Evolutionary conservation across 139 green algal genomes (phyloP), one percentile per base, ranked within the genome.

Genomic region (Pseudopediastrum boryanum): DNA sequence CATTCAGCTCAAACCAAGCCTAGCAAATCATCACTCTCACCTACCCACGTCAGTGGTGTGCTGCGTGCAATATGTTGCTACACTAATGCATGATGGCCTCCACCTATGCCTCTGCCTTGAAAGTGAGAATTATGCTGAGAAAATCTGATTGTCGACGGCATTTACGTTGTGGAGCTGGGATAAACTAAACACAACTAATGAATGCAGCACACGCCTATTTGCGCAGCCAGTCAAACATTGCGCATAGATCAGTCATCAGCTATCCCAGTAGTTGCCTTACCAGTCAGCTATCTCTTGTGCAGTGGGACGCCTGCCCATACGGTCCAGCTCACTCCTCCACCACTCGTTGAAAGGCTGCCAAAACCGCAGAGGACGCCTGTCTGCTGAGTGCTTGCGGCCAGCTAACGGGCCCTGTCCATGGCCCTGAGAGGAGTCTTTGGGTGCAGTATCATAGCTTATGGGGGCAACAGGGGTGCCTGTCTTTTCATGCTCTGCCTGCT

Each of bases 301-400:
- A 16, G 71, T 85, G 0, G 85, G 85, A 13, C 85, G 69, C 31
- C 85, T 41, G 9, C 79, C 71, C 4, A 63, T 56, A 31, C 66
- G 73, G 23, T 82, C 80, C 25, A 86, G 50, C 68, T 89, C 84
- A 19, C 16, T 44, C 3, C 84, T 39, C 84, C 76, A 82, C 76
- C 76, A 82, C 25, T 78, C 80, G 46, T 82, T 85, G 79, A 85
- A 85, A 4, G 74, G 73, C 59, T 85, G 79, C 84, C 84, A 88
- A 46, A 85, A 88, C 2, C 84, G 62, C 25, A 88, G 64, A n/a
- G 75, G 79, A 0, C 84, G 62, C 7, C 84, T 72, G 67, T 87
- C 74, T 50, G 59, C 21, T 19, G 56, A 56, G 29, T 79, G 72
- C 27, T 79, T 79, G 56, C 72, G 72, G 27, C 72, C 72, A n/a